Base-by-base conservation (phyloP, 2,329 filamentous ascomycete genomes). In the Xylaria polymorpha region DNA sequence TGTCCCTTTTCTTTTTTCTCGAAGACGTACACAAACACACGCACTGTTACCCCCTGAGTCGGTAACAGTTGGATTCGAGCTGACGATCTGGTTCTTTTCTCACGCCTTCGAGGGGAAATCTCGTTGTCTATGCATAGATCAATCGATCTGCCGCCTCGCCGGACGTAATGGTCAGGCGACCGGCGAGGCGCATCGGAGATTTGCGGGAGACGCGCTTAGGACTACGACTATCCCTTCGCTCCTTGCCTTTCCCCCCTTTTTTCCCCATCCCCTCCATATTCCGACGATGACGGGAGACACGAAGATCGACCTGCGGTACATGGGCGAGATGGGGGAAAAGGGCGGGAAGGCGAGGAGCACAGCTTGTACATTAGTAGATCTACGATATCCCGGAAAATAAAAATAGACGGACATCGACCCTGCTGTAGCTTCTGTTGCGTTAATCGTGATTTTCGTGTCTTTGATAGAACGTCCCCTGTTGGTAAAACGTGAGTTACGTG, bases 311-410 rank as follows among this genome's bases (percentile, higher is more conserved):
- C 10, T 25, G 46, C 4, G 43, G n/a, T 44, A 7, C 6, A 8
- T 44, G 20, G 46, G 3, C 20, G 46, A 20, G 6, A 32, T 35
- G 7, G 15, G 15, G 35, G 35, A n/a, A 41, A 50, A 2, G 10
- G 41, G 18, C 15, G 32, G 10, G n/a, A 10, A 29, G 35, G 22
- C 35, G 12, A n/a, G n/a, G 35, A 51, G 25, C 12, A 39, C 25
- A 14, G 0, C 35, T 57, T 67, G 58, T 67, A 67, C 35, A 63
- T 29, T 63, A 50, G 35, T 37, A 62, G 39, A 25, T 51, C 32
- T 20, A 37, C 50, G 43, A 37, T 44, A 51, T 51, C 25, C 43
- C 51, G 4, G n/a, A 61, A 48, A 22, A 35, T 29, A 51, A n/a
- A n/a, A n/a, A n/a, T 51, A 35, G 44, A 50, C 43, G 22, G 20